Percentiles rank a stretch among this genome's conserved stretches.
phyloP scores from a whole-genome alignment of 345 rosid genomes.

The Mallotus nudiflorus region DNA sequence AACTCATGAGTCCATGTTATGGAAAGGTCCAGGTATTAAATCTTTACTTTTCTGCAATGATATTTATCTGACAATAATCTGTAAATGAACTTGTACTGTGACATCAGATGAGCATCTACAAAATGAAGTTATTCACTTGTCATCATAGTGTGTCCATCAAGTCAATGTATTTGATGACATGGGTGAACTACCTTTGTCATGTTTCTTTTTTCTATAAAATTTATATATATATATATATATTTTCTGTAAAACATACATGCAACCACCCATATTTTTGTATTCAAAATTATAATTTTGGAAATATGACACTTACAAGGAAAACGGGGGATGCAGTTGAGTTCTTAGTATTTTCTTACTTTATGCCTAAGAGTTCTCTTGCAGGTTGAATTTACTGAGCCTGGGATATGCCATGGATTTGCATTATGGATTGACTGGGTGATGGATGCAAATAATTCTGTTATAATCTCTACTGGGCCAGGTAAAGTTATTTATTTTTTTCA shows the following conservation, averaged over 20 bases:
- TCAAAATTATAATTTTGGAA: not conserved
- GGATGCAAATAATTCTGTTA: constrained; percentile 52
- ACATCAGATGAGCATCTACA: too few species aligned
- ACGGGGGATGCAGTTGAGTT: not conserved
- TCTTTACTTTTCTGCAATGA: not conserved
- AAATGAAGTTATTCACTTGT: too few species aligned
- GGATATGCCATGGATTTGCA: constrained; percentile 82
- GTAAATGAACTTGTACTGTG: not conserved
- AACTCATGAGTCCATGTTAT: constrained; percentile 55
- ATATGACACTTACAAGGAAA: not conserved
- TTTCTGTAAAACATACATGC: too few species aligned
- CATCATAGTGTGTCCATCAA: not conserved
- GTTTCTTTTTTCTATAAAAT: too few species aligned
- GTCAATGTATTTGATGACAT: not conserved
- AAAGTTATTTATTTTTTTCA: constrained; percentile 6
- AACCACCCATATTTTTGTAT: too few species aligned
- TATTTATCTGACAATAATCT: not conserved
- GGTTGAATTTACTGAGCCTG: constrained; percentile 61
- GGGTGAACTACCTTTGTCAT: too few species aligned
- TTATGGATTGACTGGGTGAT: constrained; percentile 95
- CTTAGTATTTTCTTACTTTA: not conserved
- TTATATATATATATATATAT: too few species aligned
- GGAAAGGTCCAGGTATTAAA: constrained; percentile 65
- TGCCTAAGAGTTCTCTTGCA: constrained; percentile 16
- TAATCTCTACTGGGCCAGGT: constrained; percentile 82